Conservation (phyloP, 108 stramenopile species). For the Skeletonema costatum region DNA sequence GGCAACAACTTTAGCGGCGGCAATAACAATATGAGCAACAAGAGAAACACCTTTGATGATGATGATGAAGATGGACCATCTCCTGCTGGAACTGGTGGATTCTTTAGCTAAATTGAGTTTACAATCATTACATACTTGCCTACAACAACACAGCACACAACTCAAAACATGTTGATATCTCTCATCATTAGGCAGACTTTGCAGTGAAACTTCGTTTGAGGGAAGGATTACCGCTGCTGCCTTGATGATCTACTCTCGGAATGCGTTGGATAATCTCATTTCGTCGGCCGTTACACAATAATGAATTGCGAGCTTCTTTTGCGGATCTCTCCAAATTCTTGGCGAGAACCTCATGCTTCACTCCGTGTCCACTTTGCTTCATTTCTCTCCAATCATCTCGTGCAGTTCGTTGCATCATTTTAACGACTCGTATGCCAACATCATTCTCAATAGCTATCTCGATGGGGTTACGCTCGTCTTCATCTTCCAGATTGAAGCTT, state of each 20-base stretch:
- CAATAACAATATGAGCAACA: conserved; percentile 22
- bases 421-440: conserved; percentile 38
- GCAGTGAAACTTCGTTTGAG: conserved; percentile 15
- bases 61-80: conserved; percentile 39
- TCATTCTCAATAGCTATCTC: conserved; percentile 44
- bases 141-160: neutral
- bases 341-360: conserved; percentile 31
- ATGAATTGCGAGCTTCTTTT: neutral
- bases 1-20: conserved; percentile 6
- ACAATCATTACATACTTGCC: neutral
- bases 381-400: conserved; percentile 49
- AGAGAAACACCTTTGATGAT: conserved; percentile 16
- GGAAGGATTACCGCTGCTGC: neutral
- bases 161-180: neutral
- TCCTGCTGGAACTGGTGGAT: conserved; percentile 40
- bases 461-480: conserved; percentile 42
- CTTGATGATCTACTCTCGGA: neutral
- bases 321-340: conserved; percentile 16
- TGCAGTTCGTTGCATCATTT: conserved; percentile 45
- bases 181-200: conserved; percentile 9
- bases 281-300: neutral
- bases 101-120: conserved; percentile 19
- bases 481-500: conserved; percentile 46
- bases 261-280: neutral
- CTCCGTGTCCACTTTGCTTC: conserved; percentile 12